phyloP scores from a whole-genome alignment of 1,284 basidiomycete species.

The Cutaneotrichosporon cutaneum region DNA sequence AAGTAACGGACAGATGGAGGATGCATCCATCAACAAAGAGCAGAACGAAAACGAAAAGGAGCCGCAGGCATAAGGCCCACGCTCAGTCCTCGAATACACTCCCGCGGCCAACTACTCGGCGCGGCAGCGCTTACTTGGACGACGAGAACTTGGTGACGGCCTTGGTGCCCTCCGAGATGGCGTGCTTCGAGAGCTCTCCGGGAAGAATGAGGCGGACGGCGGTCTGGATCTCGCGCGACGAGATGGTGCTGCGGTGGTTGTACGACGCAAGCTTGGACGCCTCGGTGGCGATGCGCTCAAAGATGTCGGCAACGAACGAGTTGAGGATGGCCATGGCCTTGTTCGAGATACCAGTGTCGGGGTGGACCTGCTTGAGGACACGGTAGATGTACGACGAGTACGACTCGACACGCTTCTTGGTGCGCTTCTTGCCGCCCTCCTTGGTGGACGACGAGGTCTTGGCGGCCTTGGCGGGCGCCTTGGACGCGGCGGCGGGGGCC shows the following conservation, averaged over 20 bases:
- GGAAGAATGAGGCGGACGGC: constrained; percentile 87
- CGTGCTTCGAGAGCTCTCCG: constrained; percentile 75
- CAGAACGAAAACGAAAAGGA: constrained; percentile 23
- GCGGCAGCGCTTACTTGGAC: constrained; percentile 45
- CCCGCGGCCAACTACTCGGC: background rate
- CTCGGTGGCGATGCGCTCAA: constrained; percentile 88
- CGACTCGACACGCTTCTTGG: constrained; percentile 84
- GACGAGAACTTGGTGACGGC: constrained; percentile 60
- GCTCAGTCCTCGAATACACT: constrained; percentile 9
- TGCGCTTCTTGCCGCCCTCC: constrained; percentile 59
- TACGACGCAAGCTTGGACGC: constrained; percentile 89
- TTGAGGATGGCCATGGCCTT: constrained; percentile 96
- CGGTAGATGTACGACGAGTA: constrained; percentile 96
- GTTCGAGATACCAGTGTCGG: constrained; percentile 91
- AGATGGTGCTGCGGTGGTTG: constrained; percentile 93
- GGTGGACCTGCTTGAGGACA: constrained; percentile 69
- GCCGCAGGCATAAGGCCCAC: constrained; percentile 4
- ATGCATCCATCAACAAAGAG: constrained; percentile 23
- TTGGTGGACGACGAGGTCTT: constrained; percentile 21
- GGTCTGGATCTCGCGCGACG: constrained; percentile 90
- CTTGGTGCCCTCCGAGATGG: constrained; percentile 73
- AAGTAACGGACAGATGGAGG: constrained; percentile 1
- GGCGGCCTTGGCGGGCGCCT: constrained; percentile 60
- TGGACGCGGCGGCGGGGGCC: constrained; percentile 59
- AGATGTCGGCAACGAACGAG: constrained; percentile 90